Evolutionary conservation across 495 filamentous ascomycete species (phyloP).

Genomic region (Penicillium robsamsonii): DNA sequence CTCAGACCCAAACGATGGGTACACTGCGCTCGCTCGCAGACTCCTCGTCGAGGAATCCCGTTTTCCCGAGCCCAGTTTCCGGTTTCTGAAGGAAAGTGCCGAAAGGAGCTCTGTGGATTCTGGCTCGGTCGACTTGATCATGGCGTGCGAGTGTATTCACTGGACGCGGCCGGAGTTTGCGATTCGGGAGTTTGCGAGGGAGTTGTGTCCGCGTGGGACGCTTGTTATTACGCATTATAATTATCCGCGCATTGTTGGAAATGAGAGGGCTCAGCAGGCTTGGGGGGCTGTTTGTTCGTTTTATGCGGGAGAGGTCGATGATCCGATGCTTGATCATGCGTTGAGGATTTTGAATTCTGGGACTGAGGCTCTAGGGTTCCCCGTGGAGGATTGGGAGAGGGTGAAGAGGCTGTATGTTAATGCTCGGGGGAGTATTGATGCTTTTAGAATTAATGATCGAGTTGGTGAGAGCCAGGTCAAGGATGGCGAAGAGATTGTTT

Average conservation of each 20-base stretch:
- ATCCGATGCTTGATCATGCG: slow-evolving; percentile 9
- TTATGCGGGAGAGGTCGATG: not conserved
- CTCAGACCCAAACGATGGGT: slow-evolving; percentile 9
- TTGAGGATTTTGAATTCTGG: slow-evolving; percentile 4
- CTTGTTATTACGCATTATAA: slow-evolving; percentile 8
- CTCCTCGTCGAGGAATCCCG: slow-evolving; percentile 2
- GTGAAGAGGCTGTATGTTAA: slow-evolving; percentile 8
- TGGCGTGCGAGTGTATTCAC: slow-evolving; percentile 8
- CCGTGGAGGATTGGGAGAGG: not conserved
- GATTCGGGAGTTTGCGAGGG: slow-evolving; percentile 2
- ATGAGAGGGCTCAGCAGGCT: slow-evolving; percentile 5
- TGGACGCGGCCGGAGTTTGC: slow-evolving; percentile 6
- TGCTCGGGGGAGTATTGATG: slow-evolving; percentile 3
- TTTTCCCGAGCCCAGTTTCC: not conserved
- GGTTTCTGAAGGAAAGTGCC: slow-evolving; percentile 1
- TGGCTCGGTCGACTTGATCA: slow-evolving; percentile 1
- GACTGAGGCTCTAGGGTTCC: slow-evolving; percentile 1
- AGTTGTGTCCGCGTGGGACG: not conserved
- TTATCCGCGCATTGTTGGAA: slow-evolving; percentile 2
- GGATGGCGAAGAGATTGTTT: slow-evolving; percentile 4
- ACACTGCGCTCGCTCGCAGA: slow-evolving; percentile 3
- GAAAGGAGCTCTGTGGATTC: slow-evolving; percentile 3
- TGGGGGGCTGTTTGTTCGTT: slow-evolving; percentile 1
- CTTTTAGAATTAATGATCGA: slow-evolving; percentile 5
- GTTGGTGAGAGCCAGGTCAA: not conserved